Evolutionary conservation across 2,329 filamentous ascomycete genomes (phyloP), one percentile per base, ranked within the genome.

Genomic region (Colletotrichum coccodes): DNA sequence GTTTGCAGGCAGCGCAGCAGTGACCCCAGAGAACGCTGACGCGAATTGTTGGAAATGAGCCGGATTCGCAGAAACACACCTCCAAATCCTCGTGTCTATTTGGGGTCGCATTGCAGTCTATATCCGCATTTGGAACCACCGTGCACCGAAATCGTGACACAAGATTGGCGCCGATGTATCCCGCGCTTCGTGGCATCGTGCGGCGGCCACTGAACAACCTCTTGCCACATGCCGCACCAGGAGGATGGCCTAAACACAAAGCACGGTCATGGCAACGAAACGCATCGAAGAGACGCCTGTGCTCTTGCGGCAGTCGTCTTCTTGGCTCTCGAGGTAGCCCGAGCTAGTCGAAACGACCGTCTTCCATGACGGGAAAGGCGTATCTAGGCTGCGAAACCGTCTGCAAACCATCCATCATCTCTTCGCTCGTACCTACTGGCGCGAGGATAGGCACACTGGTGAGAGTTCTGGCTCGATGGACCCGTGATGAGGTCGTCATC

Each of bases 221-320:
- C 32, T 49, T 40, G 14, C 46, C 46, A 49, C 38, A 53, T 44
- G 65, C 60, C 65, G 60, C 65, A 68, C 65, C 65, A 68, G 64
- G 11, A 47, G 34, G 40, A 26, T 52, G 60, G 36, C 64, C 50
- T 26, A 47, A 30, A 26, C 7, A n/a, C 21, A 54, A 40, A 52
- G 21, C 21, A 46, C 3, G 56, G 5, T 11, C 44, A 64, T 59
- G 44, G 53, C n/a, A 52, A 44, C 52, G 18, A 26, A 53, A 49
- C 28, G 42, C 30, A 16, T n/a, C 28, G 38, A 34, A 40, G 32
- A 50, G 36, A 50, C 54, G 47, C 56, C 21, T 54, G 46, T 40
- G 36, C 56, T 12, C 23, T 34, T 5, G 38, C 46, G 38, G 28
- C 56, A 32, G 54, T 26, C 42, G 18, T 46, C 59, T 26, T 38